Percentiles rank a stretch among this genome's conserved stretches.
These are phyloP conservation scores for Ensete glaucum DNA, from an alignment of 176 grass and related monocot species.

Conservation along the genomic window DNA sequence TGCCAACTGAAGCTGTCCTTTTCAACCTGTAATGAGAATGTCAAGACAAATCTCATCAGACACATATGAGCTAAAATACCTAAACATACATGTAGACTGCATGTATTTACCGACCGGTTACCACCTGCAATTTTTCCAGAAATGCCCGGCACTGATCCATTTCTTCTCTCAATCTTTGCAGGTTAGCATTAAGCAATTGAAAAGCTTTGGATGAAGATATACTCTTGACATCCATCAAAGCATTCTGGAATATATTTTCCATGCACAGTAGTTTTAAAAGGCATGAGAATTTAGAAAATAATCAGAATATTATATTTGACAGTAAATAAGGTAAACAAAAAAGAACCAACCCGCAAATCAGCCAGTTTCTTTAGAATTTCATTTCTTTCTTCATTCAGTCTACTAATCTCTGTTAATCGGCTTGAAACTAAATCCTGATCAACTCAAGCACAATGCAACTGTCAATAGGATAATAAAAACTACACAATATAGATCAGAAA, in stretches of 20 bases:
- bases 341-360: constrained; percentile 54
- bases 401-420: constrained; percentile 57
- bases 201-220: constrained; percentile 76
- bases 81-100: constrained; percentile 12
- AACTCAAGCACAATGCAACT: constrained; percentile 18
- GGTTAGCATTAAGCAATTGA: constrained; percentile 48
- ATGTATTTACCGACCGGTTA: constrained; percentile 50
- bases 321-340: constrained; percentile 6
- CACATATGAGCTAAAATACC: constrained; percentile 7
- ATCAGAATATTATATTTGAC: not conserved
- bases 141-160: constrained; percentile 36
- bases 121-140: constrained; percentile 96
- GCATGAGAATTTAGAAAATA: not conserved
- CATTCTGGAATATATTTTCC: constrained; percentile 48
- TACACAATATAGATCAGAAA: not conserved
- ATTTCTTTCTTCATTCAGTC: constrained; percentile 80
- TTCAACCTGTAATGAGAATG: constrained; percentile 50
- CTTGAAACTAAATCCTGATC: constrained; percentile 57
- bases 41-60: constrained; percentile 24
- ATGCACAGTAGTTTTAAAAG: constrained; percentile 1
- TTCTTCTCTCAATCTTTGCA: constrained; percentile 62
- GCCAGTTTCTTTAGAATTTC: constrained; percentile 77
- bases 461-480: not conserved
- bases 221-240: constrained; percentile 67
- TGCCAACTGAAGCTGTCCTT: constrained; percentile 73